Conservation (phyloP, 257 asterid species). For the Salvia miltiorrhiza region DNA sequence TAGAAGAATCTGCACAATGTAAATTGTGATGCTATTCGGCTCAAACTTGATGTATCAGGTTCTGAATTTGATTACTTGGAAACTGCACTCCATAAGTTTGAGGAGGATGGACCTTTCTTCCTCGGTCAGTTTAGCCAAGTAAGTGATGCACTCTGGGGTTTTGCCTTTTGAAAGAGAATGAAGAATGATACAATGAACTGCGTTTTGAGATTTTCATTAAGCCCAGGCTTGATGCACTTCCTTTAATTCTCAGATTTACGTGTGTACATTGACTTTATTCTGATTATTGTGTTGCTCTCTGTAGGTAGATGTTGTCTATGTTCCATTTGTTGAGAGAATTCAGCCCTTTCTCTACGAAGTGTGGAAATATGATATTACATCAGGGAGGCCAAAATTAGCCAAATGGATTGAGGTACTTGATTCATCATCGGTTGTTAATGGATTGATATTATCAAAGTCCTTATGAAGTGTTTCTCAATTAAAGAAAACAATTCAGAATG, state of each 20-base stretch:
- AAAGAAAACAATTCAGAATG: background rate
- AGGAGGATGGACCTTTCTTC: conserved; percentile 67
- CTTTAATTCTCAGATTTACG: background rate
- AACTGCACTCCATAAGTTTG: conserved; percentile 47
- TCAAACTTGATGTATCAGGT: conserved; percentile 30
- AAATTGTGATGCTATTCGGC: background rate
- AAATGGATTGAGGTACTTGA: conserved; percentile 43
- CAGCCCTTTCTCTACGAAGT: conserved; percentile 35
- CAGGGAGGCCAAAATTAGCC: conserved; percentile 52
- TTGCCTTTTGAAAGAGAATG: background rate
- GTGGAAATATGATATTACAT: conserved; percentile 38
- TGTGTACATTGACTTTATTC: background rate
- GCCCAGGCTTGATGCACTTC: too few species aligned
- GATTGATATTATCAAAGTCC: background rate
- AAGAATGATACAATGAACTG: too few species aligned
- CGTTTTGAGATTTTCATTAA: background rate
- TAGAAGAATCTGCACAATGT: background rate
- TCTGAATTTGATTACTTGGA: conserved; percentile 57
- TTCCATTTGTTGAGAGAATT: conserved; percentile 58
- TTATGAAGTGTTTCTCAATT: background rate
- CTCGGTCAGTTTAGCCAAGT: conserved; percentile 64
- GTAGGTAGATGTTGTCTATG: conserved; percentile 52
- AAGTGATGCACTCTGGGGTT: conserved; percentile 13
- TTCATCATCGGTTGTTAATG: background rate
- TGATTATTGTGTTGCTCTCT: background rate